Conservation (phyloP, 192 early-diverging fungal genomes). For the Phlyctochytrium bullatum region DNA sequence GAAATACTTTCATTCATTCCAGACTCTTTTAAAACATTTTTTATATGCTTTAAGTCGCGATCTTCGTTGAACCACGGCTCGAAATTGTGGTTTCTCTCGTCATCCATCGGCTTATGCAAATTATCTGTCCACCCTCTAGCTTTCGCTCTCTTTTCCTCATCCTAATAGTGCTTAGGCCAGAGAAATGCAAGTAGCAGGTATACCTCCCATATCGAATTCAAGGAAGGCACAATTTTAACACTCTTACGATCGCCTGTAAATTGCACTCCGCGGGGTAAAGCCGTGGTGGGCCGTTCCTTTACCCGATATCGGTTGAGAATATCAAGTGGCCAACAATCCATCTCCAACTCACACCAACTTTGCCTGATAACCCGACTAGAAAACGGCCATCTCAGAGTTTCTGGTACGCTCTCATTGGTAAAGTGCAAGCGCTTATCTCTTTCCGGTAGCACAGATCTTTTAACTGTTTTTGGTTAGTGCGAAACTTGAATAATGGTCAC, state of each 20-base stretch:
- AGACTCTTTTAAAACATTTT: neutral
- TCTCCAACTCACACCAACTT: slow-evolving; percentile 73
- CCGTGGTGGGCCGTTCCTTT: slow-evolving; percentile 31
- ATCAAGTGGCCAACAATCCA: slow-evolving; percentile 58
- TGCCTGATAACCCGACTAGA: slow-evolving; percentile 24
- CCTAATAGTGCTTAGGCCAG: neutral
- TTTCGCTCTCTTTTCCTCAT: slow-evolving; percentile 2
- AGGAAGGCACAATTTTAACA: slow-evolving; percentile 58
- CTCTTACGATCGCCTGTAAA: neutral
- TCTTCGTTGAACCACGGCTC: slow-evolving; percentile 29
- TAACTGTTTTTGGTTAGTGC: no score
- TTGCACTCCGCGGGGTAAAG: slow-evolving; percentile 20
- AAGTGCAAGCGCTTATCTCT: neutral
- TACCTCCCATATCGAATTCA: slow-evolving; percentile 59
- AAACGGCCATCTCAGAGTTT: slow-evolving; percentile 6
- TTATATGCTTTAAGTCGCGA: neutral
- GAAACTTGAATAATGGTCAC: no score
- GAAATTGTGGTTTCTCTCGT: slow-evolving; percentile 6
- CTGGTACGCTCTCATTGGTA: slow-evolving; percentile 6
- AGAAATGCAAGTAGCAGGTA: slow-evolving; percentile 2
- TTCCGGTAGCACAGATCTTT: no score
- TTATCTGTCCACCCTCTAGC: neutral
- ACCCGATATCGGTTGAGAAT: slow-evolving; percentile 60
- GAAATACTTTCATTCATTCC: neutral
- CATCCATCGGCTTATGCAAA: neutral